phyloP scores from a whole-genome alignment of 139 green algal species.

The Ettlia oleoabundans region DNA sequence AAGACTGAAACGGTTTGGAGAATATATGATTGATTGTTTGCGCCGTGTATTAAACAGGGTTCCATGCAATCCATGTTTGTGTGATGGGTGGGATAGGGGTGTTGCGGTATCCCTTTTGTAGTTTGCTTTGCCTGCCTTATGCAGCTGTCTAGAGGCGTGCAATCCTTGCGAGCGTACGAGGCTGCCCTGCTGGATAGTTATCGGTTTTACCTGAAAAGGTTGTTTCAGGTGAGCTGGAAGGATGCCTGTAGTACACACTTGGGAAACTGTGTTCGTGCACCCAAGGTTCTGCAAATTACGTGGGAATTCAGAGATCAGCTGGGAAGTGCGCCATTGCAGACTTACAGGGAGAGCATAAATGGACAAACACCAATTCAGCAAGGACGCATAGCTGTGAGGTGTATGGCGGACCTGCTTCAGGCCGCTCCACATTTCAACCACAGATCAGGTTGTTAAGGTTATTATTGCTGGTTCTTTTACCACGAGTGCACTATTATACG shows the following conservation, averaged over 20 bases:
- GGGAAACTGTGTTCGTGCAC: no score
- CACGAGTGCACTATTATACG: no score
- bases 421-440: background rate
- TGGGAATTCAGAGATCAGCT: background rate
- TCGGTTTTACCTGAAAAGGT: background rate
- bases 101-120: no score
- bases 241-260: background rate
- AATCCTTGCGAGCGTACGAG: background rate
- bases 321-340: background rate
- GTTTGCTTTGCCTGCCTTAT: no score
- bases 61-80: no score
- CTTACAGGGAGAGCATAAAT: background rate
- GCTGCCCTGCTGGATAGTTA: background rate
- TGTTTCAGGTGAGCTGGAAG: background rate
- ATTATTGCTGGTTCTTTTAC: no score
- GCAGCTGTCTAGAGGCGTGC: background rate
- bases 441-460: background rate
- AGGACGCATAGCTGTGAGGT: background rate
- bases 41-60: no score
- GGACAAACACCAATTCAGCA: background rate
- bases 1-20: background rate
- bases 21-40: background rate
- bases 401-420: background rate
- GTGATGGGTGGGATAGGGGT: no score
- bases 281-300: background rate